Evolutionary conservation across 306 rosid species (phyloP), one percentile per base, ranked within the genome.

Genomic region (Quercus ilex): DNA sequence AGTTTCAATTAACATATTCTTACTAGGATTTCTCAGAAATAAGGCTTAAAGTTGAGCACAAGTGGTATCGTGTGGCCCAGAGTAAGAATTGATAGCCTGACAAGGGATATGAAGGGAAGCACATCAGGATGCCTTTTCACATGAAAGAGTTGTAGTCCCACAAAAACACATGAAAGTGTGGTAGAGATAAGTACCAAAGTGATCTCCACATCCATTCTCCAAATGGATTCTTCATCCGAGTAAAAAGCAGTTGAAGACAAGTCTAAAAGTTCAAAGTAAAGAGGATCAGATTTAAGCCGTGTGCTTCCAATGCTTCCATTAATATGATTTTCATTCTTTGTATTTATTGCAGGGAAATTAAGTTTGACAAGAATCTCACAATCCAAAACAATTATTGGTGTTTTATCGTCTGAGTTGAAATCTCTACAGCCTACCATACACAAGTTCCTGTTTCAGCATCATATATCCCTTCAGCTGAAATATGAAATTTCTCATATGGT

Each of bases 381-480:
- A 43, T 92, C 97, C 69, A 72, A 76, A 5, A 49, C 68, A 35
- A 60, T 46, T 60, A 19, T 62, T 60, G 73, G 55, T 43, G 25
- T 70, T n/a, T 62, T 55, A 72, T 53, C 20, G 5, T 69, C 74
- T 5, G 70, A 70, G 62, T 21, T 62, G 62, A 80, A 52, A 38
- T 77, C 64, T 17, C 90, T 78, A 83, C 92, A 92, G 74, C 93
- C 97, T 12, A 86, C 77, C 97, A 90, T 89, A 53, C 97, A 92
- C 83, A 92, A 81, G 65, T 85, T 83, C 95, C 97, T 20, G 84
- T 31, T 76, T 79, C 59, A 17, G 82, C 74, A 84, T 90, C 87
- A 86, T 90, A 90, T 13, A 75, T 31, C 77, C 97, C 95, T 82
- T 92, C 94, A 1, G 92, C 93, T 26, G 75, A 74, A 63, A 90